Conservation (phyloP, 2,329 filamentous ascomycete species). For the Aspergillus fijiensis region DNA sequence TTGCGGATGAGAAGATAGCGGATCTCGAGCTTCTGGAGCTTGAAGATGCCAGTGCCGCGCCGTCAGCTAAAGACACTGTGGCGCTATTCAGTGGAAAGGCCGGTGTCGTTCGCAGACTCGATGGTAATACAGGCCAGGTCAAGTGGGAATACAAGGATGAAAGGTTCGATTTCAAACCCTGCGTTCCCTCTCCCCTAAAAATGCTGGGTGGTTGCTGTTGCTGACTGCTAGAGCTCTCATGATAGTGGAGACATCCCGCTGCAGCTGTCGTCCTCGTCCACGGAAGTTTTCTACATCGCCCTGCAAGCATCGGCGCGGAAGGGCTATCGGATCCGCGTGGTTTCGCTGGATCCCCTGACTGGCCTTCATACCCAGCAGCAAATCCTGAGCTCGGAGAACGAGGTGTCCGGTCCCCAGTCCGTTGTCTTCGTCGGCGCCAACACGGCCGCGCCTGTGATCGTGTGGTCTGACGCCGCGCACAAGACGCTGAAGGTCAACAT, state of each 20-base stretch:
- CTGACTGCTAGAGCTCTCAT: not conserved
- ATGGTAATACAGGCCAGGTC: conserved; percentile 68
- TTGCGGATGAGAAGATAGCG: conserved; percentile 48
- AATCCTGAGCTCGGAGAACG: conserved; percentile 69
- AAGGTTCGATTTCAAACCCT: conserved; percentile 39
- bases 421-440: conserved; percentile 44
- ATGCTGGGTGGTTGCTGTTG: not conserved
- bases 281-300: conserved; percentile 72
- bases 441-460: conserved; percentile 43
- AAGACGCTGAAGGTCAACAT: conserved; percentile 48
- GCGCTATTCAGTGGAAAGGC: conserved; percentile 60
- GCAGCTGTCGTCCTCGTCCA: conserved; percentile 69
- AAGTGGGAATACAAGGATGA: conserved; percentile 76
- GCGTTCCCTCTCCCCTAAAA: not conserved
- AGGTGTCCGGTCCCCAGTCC: conserved; percentile 54
- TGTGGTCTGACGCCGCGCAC: conserved; percentile 45
- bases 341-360: conserved; percentile 68
- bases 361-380: conserved; percentile 73
- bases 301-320: conserved; percentile 65
- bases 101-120: conserved; percentile 67
- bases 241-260: conserved; percentile 67
- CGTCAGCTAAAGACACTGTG: conserved; percentile 61
- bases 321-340: conserved; percentile 74
- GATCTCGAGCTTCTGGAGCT: conserved; percentile 73
- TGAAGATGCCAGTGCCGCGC: conserved; percentile 54